Evolutionary conservation across 352 stramenopile species (phyloP), one percentile per base, ranked within the genome.

Genomic region (Phytopythium litorale): DNA sequence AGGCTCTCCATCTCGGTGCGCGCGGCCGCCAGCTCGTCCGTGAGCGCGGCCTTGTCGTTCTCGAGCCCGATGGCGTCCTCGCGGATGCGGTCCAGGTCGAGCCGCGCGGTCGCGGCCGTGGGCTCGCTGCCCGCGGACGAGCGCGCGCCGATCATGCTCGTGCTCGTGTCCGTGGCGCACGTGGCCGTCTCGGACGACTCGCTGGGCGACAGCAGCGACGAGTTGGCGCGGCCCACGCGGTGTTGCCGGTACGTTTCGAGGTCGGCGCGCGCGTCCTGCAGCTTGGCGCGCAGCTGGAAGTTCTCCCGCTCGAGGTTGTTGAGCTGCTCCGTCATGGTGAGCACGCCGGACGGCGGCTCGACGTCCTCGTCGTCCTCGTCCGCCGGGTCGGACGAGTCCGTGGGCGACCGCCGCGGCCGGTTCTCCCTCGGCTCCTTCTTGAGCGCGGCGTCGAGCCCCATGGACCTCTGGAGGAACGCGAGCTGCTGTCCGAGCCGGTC

Each of bases 271-370:
- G 75, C 64, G 11, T 65, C 71, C 35, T 68, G 66, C 13, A 92
- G 67, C 59, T 92, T 81, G 30, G 67, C 70, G n/a, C 81, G 76
- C 45, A 92, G 69, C 37, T 78, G 65, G 48, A 89, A 88, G 58
- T 92, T 92, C 58, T 92, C 83, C 0, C 83, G 79, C 54, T 92
- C 83, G 8, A 92, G 69, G 16, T 73, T 79, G 46, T 90, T 89
- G 30, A 92, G 55, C 65, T 92, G 83, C 65, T 90, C 79, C 5
- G 78, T 89, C 67, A 92, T 84, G 1, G 78, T 87, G 16, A 82
- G 53, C 37, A 88, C 75, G 0, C 76, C 72, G 35, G 79, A 75
- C 51, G 66, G 66, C 28, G 66, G 66, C 33, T 60, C 50, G 19
- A 67, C 61, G 21, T 70, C 58, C 6, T 52, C 68, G 40, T 52